Evolutionary conservation across 2,329 filamentous ascomycete species (phyloP).

Genomic region (Mycosphaerelloides madeirae): DNA sequence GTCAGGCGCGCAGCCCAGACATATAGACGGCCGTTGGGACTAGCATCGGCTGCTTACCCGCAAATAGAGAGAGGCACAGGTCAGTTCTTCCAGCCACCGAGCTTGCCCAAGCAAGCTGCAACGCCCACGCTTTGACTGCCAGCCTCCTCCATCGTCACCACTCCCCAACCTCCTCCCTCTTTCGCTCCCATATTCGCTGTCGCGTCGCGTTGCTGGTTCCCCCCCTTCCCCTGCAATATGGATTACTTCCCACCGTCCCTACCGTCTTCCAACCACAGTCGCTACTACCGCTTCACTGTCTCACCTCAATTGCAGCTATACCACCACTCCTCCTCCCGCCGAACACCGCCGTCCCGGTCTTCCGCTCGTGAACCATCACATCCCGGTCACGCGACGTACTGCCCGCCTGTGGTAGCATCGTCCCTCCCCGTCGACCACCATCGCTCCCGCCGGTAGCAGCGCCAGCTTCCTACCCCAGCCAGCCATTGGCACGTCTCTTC

Average conservation of each 20-base stretch:
- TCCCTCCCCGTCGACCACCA: neutral
- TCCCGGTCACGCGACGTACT: neutral
- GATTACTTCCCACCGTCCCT: neutral
- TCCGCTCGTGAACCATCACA: neutral
- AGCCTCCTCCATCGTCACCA: slow-evolving; percentile 1
- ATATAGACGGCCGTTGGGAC: too few relatives aligned
- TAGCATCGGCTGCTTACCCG: too few relatives aligned
- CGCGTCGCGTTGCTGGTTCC: slow-evolving; percentile 2
- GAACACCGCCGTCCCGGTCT: neutral
- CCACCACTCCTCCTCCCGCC: too few relatives aligned
- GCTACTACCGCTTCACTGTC: neutral
- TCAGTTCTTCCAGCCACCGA: too few relatives aligned
- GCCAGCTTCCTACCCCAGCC: too few relatives aligned
- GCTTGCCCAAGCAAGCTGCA: too few relatives aligned
- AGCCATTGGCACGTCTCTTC: neutral
- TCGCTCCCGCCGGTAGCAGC: neutral
- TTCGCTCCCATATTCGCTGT: slow-evolving; percentile 1
- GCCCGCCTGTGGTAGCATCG: neutral
- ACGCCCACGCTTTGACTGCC: neutral
- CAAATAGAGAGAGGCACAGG: too few relatives aligned
- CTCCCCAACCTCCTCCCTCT: neutral
- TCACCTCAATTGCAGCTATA: neutral
- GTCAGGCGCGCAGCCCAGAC: too few relatives aligned
- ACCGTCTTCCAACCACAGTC: neutral
- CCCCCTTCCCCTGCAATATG: neutral